Base-by-base conservation (phyloP, 2,329 filamentous ascomycete species). In the Aspergillus sp. region DNA sequence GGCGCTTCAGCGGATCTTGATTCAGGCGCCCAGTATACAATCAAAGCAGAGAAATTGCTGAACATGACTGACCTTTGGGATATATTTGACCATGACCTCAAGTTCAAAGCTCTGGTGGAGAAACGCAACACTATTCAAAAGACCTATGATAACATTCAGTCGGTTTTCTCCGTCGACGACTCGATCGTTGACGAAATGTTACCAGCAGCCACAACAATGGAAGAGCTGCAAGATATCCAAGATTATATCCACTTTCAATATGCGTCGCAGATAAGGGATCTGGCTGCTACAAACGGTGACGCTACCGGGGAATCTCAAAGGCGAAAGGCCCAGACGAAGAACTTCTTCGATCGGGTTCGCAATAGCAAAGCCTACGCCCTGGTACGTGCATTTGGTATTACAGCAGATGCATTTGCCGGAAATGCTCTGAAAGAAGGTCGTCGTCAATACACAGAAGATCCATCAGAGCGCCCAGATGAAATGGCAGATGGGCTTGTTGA, bases 241-340 rank as follows among this genome's bases (percentile, higher is more conserved):
- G 95, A 99, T 69, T 98, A 98, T 67, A 80, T 98, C 53, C 92
- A 98, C 69, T 99, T 99, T 75, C 89, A 93, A 68, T 98, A 98
- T 67, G 86, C 90, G 4, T 80, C 86, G 3, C 87, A 96, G 71
- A 81, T 98, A 48, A 93, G 90, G 70, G 93, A 98, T 62, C 76
- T 96, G 48, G 85, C 87, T 13, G 78, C 85, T 17, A 81, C 86
- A 59, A 80, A 85, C 55, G 78, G 80, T 2, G 73, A 86, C 41
- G 80, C 83, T 13, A 85, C 85, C 54, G 76, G 81, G 9, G 89
- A 89, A 59, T 84, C 82, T 3, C 92, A 92, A 69, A 86, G 88
- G 59, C 89, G 93, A 30, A 91, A 95, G 5, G 89, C 93, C n/a
- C 88, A 89, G 51, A 89, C 90, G 61, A 89, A 89, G 13, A 87